These are phyloP conservation scores for Lanzia echinophila DNA, from an alignment of 2,329 filamentous ascomycete species.

Conservation along the genomic window DNA sequence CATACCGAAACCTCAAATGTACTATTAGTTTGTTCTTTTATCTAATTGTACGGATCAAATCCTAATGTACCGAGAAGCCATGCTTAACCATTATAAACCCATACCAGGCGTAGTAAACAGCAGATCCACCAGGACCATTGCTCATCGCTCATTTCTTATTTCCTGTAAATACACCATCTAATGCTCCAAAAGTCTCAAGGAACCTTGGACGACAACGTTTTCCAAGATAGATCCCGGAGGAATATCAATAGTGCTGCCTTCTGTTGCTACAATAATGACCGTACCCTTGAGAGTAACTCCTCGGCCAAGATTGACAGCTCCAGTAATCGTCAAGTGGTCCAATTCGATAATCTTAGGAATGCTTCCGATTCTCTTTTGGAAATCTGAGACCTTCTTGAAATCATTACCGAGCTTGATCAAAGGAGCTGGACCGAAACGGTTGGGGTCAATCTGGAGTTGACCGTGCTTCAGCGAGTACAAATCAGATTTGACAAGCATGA, in stretches of 20 bases:
- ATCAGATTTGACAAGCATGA: constrained; percentile 99
- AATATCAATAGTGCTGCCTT: constrained; percentile 96
- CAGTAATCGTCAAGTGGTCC: constrained; percentile 94
- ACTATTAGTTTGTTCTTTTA: not conserved
- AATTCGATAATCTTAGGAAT: constrained; percentile 89
- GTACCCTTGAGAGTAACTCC: constrained; percentile 96
- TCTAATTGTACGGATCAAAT: not conserved
- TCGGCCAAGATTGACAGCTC: constrained; percentile 91
- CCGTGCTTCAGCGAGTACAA: constrained; percentile 98
- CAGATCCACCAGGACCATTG: constrained; percentile 3
- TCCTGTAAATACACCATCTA: constrained; percentile 32
- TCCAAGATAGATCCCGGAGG: constrained; percentile 94
- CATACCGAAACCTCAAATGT: not conserved
- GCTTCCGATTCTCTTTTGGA: constrained; percentile 78
- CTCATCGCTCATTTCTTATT: not conserved
- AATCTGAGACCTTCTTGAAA: constrained; percentile 99
- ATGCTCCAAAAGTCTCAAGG: constrained; percentile 68
- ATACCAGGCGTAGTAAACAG: constrained; percentile 3
- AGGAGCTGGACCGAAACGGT: constrained; percentile 91
- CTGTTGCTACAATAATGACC: constrained; percentile 96
- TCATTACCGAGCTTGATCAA: constrained; percentile 98
- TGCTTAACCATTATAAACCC: constrained; percentile 5
- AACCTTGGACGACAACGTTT: constrained; percentile 98
- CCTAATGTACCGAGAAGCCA: constrained; percentile 1
- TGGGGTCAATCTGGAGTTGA: constrained; percentile 93